Evolutionary conservation across 179 eudicot genomes (phyloP), one percentile per base, ranked within the genome.

Genomic region (Actinidia chinensis): DNA sequence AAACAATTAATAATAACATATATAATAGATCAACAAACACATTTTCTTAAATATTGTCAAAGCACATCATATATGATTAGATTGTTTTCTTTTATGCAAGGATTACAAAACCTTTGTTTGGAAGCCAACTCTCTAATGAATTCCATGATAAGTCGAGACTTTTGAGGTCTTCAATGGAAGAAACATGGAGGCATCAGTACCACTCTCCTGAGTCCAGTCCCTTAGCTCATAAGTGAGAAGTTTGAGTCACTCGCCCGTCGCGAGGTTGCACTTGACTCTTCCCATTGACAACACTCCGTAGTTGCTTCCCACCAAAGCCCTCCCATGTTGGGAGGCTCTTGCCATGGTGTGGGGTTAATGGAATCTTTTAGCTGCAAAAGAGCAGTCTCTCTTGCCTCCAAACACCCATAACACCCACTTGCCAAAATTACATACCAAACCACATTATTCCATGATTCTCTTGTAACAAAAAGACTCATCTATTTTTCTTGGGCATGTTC

Each of bases 311-410:
- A 42, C 25, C 23, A 42, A 36, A 65, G 48, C 42, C 71, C 71
- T 17, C 71, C 51, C 71, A 40, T n/a, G 71, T 9, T 40, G n/a
- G n/a, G n/a, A n/a, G n/a, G n/a, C n/a, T n/a, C n/a, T n/a, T n/a
- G n/a, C n/a, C n/a, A n/a, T n/a, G n/a, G n/a, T n/a, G n/a, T n/a
- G n/a, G n/a, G n/a, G n/a, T n/a, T n/a, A n/a, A n/a, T n/a, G n/a
- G n/a, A n/a, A n/a, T 52, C 73, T n/a, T 68, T 68, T n/a, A 68
- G 28, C 4, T 68, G 73, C 73, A 68, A n/a, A 46, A 68, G 73
- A n/a, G 73, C 54, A 46, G 22, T 46, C 54, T 68, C 14, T 68
- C 73, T 20, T 68, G 73, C n/a, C 73, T 68, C 73, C 73, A 68
- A 22, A 48, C 73, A 67, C 17, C 71, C 48, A 9, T 36, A 15